Percentiles rank a stretch among this genome's conserved stretches.
Conservation (phyloP, 2,329 filamentous ascomycete species). For the Trichophyton benhamiae region DNA sequence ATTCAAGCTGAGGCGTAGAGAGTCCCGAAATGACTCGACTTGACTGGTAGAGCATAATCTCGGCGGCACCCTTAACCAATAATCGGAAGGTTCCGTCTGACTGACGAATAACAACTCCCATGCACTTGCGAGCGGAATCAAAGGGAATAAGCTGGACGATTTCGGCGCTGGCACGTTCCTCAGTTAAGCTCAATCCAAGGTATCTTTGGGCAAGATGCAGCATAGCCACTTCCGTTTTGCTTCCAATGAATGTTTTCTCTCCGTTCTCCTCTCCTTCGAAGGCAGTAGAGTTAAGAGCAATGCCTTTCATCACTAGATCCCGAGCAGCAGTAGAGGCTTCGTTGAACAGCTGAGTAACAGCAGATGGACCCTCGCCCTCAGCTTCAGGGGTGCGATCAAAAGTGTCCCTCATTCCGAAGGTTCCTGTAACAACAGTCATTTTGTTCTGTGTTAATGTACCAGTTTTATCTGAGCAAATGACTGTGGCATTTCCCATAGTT, state of each 20-base stretch:
- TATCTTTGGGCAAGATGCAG: constrained; percentile 56
- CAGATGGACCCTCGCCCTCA: constrained; percentile 12
- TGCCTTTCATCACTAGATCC: constrained; percentile 30
- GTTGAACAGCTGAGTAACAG: constrained; percentile 21
- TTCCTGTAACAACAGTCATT: constrained; percentile 65
- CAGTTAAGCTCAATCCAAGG: constrained; percentile 54
- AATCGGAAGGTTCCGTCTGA: constrained; percentile 31
- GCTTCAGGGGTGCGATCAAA: constrained; percentile 36
- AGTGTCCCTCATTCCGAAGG: constrained; percentile 47
- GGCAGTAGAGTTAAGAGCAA: constrained; percentile 51
- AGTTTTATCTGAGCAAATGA: constrained; percentile 71
- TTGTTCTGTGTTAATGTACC: constrained; percentile 63
- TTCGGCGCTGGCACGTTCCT: constrained; percentile 49
- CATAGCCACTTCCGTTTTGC: constrained; percentile 65
- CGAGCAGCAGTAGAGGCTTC: constrained; percentile 23
- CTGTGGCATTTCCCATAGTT: constrained; percentile 69
- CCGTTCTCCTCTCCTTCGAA: constrained; percentile 65
- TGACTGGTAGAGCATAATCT: constrained; percentile 32
- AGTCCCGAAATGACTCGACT: constrained; percentile 23
- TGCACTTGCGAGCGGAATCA: constrained; percentile 61
- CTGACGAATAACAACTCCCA: constrained; percentile 37
- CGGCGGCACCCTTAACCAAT: constrained; percentile 38
- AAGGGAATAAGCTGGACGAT: constrained; percentile 60
- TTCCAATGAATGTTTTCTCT: constrained; percentile 53
- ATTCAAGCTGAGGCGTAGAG: constrained; percentile 16